phyloP scores from a whole-genome alignment of 257 asterid species.

The Coffea eugenioides region DNA sequence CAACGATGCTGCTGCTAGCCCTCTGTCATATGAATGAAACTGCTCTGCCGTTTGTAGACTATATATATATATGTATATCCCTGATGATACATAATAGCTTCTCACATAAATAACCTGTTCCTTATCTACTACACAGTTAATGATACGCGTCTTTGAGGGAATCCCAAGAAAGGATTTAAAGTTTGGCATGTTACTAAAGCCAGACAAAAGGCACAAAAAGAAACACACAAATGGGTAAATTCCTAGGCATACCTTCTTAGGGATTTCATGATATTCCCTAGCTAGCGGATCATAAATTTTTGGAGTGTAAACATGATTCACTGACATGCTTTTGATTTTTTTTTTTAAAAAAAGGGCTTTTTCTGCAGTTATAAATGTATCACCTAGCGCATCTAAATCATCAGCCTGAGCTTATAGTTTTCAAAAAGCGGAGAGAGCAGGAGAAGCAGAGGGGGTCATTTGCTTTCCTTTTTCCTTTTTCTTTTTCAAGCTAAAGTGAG shows the following conservation, averaged over 20 bases:
- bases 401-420: slow-evolving; percentile 30
- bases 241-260: slow-evolving; percentile 45
- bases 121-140: not conserved
- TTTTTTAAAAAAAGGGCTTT: slow-evolving; percentile 33
- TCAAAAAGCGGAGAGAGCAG: slow-evolving; percentile 30
- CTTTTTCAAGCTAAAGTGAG: slow-evolving; percentile 16
- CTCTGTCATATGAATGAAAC: not conserved
- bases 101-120: not conserved
- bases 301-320: slow-evolving; percentile 28
- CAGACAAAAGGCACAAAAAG: slow-evolving; percentile 39
- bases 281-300: slow-evolving; percentile 28
- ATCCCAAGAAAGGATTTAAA: slow-evolving; percentile 31
- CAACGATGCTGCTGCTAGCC: not conserved
- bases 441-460: slow-evolving; percentile 36
- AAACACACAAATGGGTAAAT: slow-evolving; percentile 30
- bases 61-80: not conserved
- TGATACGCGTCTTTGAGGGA: slow-evolving; percentile 16
- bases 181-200: slow-evolving; percentile 85
- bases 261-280: slow-evolving; percentile 65
- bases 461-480: slow-evolving; percentile 32
- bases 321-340: slow-evolving; percentile 39
- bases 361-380: slow-evolving; percentile 13
- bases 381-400: slow-evolving; percentile 57
- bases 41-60: not conserved
- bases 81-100: not conserved